Evolutionary conservation across 2,329 filamentous ascomycete genomes (phyloP).

Genomic region (Huntiella decipiens): DNA sequence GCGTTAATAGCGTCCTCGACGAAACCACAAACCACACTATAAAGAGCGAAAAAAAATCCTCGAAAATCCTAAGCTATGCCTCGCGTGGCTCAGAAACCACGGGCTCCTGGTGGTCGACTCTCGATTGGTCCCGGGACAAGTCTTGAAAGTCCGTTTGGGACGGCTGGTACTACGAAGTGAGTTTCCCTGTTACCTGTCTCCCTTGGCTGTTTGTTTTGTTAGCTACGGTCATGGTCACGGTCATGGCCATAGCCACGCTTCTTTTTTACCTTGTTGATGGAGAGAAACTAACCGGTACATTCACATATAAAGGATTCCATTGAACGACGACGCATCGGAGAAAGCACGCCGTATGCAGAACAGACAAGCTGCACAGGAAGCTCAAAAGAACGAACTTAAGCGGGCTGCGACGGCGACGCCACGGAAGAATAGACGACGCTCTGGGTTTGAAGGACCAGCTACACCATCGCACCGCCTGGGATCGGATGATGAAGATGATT

Average conservation of each 20-base stretch:
- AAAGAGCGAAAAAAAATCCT: neutral
- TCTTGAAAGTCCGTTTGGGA: slow-evolving; percentile 34
- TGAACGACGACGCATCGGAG: slow-evolving; percentile 89
- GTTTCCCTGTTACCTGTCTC: slow-evolving; percentile 15
- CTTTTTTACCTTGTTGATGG: neutral
- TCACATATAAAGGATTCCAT: slow-evolving; percentile 39
- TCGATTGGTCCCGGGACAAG: slow-evolving; percentile 23
- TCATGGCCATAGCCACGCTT: neutral
- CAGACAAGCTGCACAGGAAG: slow-evolving; percentile 72
- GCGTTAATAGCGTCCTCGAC: neutral
- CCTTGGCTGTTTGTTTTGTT: slow-evolving; percentile 6
- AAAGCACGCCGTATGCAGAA: slow-evolving; percentile 76
- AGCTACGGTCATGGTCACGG: slow-evolving; percentile 11
- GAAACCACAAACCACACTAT: neutral
- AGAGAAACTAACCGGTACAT: neutral
- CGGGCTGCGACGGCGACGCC: slow-evolving; percentile 51
- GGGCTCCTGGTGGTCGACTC: slow-evolving; percentile 27
- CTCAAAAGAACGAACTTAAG: slow-evolving; percentile 82
- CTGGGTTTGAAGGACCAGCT: slow-evolving; percentile 33
- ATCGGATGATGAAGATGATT: slow-evolving; percentile 38
- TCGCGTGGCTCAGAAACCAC: slow-evolving; percentile 36
- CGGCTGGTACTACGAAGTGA: slow-evolving; percentile 30
- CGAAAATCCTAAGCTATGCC: slow-evolving; percentile 26
- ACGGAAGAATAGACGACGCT: slow-evolving; percentile 42
- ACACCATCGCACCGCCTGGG: slow-evolving; percentile 31